Percentiles rank a stretch among this genome's conserved stretches.
phyloP scores from a whole-genome alignment of 192 early-diverging fungal genomes.

The Coemansia sp. region DNA sequence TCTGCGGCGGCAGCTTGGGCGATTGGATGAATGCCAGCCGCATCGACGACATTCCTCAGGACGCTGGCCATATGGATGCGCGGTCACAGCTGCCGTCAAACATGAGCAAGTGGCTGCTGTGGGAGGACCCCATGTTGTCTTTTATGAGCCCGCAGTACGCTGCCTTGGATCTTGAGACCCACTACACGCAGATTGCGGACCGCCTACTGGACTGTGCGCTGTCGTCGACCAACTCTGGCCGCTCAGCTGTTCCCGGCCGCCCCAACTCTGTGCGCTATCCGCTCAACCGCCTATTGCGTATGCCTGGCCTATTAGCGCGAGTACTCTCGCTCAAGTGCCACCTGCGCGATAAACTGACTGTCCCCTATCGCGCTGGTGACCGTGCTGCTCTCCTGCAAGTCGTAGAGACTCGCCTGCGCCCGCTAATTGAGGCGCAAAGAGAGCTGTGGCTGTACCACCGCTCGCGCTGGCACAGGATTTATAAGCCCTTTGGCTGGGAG shows the following conservation, averaged over 20 bases:
- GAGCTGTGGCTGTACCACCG: constrained; percentile 83
- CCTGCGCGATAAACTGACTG: constrained; percentile 64
- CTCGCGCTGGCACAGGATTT: constrained; percentile 73
- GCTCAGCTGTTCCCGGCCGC: constrained; percentile 8
- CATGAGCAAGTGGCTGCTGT: constrained; percentile 82
- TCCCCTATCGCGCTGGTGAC: constrained; percentile 62
- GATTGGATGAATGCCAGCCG: constrained; percentile 72
- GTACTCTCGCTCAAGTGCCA: constrained; percentile 73
- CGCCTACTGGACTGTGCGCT: constrained; percentile 59
- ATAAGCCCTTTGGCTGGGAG: constrained; percentile 89
- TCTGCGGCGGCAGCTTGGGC: constrained; percentile 79
- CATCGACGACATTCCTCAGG: constrained; percentile 56
- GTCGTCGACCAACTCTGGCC: constrained; percentile 18
- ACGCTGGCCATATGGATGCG: constrained; percentile 44
- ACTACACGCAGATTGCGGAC: constrained; percentile 63
- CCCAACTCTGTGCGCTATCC: constrained; percentile 56
- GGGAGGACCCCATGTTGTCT: constrained; percentile 79
- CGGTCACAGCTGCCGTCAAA: constrained; percentile 68
- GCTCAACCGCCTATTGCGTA: constrained; percentile 67
- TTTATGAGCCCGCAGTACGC: constrained; percentile 82
- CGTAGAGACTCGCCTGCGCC: constrained; percentile 58
- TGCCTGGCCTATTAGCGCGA: constrained; percentile 69
- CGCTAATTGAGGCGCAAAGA: constrained; percentile 66
- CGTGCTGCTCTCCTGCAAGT: constrained; percentile 61
- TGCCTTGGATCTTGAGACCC: constrained; percentile 65